Evolutionary conservation across 179 eudicot genomes (phyloP).

Genomic region (Silene noctiflora): DNA sequence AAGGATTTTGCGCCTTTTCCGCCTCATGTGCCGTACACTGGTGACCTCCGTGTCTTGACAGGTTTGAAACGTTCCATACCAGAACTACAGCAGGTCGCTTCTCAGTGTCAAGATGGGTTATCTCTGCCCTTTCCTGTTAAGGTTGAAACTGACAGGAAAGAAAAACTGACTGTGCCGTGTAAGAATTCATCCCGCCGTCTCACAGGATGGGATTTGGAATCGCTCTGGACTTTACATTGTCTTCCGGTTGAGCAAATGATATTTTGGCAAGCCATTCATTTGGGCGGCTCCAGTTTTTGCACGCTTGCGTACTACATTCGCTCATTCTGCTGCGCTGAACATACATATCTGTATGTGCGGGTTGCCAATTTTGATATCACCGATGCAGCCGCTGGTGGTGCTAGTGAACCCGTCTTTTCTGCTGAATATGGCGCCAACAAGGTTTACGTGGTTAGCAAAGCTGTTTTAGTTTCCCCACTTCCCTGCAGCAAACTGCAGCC

Average conservation of each 20-base stretch:
- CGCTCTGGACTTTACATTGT: constrained; percentile 3
- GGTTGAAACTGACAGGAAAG: neutral
- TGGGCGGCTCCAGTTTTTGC: neutral
- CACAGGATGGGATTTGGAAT: neutral
- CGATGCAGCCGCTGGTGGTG: neutral
- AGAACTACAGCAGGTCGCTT: neutral
- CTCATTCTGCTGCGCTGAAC: neutral
- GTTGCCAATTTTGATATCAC: neutral
- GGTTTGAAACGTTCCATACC: constrained; percentile 3
- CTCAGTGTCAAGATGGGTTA: neutral
- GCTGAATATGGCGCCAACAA: constrained; percentile 1
- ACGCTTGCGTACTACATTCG: neutral
- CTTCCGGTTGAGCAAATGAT: neutral
- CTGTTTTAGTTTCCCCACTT: neutral
- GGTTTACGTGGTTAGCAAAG: neutral
- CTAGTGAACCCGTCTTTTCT: neutral
- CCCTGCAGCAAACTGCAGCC: constrained; percentile 8
- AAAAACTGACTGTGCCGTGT: neutral
- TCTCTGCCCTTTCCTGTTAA: neutral
- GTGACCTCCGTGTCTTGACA: neutral
- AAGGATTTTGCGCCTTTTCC: neutral
- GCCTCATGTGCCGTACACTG: neutral
- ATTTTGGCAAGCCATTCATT: constrained; percentile 4
- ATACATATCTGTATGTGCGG: neutral
- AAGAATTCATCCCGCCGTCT: neutral